Conservation (phyloP, 768 basidiomycete species). For the Hirschioporus abietinus region DNA sequence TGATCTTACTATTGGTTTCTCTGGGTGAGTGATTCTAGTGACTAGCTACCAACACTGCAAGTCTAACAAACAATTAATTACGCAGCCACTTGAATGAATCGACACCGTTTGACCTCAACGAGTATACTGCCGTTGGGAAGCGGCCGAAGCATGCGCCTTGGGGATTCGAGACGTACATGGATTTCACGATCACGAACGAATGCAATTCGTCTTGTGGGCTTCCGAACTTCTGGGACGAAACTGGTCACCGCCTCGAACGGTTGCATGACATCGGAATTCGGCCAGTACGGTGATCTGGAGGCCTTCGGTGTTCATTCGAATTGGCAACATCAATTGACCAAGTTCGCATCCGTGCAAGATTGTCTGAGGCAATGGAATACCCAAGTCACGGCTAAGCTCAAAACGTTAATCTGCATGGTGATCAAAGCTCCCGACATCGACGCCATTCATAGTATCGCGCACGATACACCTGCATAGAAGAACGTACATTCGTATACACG, state of each 20-base stretch:
- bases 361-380: conserved; percentile 91
- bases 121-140: conserved; percentile 75
- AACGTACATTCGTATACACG: too few species aligned
- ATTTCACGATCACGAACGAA: conserved; percentile 68
- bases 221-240: conserved; percentile 77
- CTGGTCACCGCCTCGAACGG: conserved; percentile 54
- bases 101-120: conserved; percentile 71
- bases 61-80: conserved; percentile 5
- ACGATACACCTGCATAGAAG: too few species aligned
- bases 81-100: conserved; percentile 70
- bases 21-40: conserved; percentile 49
- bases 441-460: conserved; percentile 71
- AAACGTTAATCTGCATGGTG: conserved; percentile 86
- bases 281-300: conserved; percentile 96
- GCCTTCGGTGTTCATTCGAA: conserved; percentile 95
- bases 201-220: conserved; percentile 72
- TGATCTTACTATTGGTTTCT: conserved; percentile 81
- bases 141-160: conserved; percentile 72
- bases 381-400: conserved; percentile 83
- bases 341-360: conserved; percentile 94
- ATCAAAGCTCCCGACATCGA: conserved; percentile 88
- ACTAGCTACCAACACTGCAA: background rate
- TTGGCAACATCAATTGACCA: conserved; percentile 90
- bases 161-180: conserved; percentile 80
- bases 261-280: conserved; percentile 81